Evolutionary conservation across 78 protist genomes (phyloP).

Genomic region (Bodo saltans): DNA sequence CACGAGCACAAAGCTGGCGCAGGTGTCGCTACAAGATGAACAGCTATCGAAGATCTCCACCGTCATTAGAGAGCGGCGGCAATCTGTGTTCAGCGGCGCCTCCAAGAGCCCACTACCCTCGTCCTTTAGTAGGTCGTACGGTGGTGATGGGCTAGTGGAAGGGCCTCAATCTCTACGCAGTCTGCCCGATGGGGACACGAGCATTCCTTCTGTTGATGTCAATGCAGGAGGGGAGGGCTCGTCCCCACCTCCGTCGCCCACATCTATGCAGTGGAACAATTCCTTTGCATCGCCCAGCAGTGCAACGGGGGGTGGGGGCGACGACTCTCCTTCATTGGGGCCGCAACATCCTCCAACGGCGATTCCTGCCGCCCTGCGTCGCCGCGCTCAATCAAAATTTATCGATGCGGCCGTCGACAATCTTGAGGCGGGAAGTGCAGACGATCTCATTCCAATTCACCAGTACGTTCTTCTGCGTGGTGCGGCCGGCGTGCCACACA

Average conservation of each 20-base stretch:
- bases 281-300: background rate
- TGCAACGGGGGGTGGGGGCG: background rate
- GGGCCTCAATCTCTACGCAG: background rate
- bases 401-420: background rate
- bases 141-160: background rate
- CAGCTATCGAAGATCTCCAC: no score
- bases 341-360: no score
- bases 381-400: no score
- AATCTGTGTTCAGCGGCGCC: no score
- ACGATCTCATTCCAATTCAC: conserved; percentile 22
- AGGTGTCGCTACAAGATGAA: background rate
- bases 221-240: no score
- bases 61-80: no score
- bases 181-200: no score
- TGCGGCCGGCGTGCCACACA: background rate
- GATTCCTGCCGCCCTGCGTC: no score
- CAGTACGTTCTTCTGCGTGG: background rate
- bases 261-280: no score
- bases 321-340: background rate
- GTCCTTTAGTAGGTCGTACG: no score
- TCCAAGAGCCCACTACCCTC: background rate
- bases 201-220: no score
- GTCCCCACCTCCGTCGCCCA: background rate
- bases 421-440: conserved; percentile 8
- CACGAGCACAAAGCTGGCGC: background rate